These are phyloP conservation scores for Aspergillus incahuasiensis DNA, from an alignment of 495 filamentous ascomycete species.

Conservation along the genomic window DNA sequence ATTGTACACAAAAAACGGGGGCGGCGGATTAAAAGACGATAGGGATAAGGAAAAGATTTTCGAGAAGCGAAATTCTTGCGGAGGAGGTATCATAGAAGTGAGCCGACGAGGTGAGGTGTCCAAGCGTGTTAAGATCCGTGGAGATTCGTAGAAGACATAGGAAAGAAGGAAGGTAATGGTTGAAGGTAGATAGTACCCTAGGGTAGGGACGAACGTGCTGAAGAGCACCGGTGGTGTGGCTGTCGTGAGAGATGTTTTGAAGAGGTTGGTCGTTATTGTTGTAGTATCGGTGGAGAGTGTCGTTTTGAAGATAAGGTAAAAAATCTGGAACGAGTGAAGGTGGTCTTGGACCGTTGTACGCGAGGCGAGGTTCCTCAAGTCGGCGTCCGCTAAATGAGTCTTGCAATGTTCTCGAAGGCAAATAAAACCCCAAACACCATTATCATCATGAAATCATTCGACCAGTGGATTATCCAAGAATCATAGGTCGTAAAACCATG, in stretches of 20 bases:
- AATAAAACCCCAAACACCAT: slow-evolving; percentile 11
- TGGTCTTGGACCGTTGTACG: slow-evolving; percentile 7
- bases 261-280: background rate
- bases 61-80: slow-evolving; percentile 26
- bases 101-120: slow-evolving; percentile 8
- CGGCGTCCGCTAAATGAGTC: slow-evolving; percentile 5
- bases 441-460: slow-evolving; percentile 14
- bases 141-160: slow-evolving; percentile 31
- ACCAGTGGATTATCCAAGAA: slow-evolving; percentile 10
- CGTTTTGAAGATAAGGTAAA: slow-evolving; percentile 7
- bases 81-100: slow-evolving; percentile 25
- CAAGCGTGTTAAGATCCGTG: slow-evolving; percentile 12
- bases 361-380: slow-evolving; percentile 1
- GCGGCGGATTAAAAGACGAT: slow-evolving; percentile 37
- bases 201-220: background rate
- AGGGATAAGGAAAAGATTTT: slow-evolving; percentile 18
- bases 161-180: slow-evolving; percentile 24
- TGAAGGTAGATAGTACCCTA: too few relatives aligned
- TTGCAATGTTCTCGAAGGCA: slow-evolving; percentile 10
- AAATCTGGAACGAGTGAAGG: slow-evolving; percentile 18
- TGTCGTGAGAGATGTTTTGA: background rate
- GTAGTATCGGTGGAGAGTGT: background rate
- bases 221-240: background rate
- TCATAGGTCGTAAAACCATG: slow-evolving; percentile 1
- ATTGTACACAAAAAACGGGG: slow-evolving; percentile 33